Base-by-base conservation (phyloP, 331 rosid genomes). In the Ulmus americana region DNA sequence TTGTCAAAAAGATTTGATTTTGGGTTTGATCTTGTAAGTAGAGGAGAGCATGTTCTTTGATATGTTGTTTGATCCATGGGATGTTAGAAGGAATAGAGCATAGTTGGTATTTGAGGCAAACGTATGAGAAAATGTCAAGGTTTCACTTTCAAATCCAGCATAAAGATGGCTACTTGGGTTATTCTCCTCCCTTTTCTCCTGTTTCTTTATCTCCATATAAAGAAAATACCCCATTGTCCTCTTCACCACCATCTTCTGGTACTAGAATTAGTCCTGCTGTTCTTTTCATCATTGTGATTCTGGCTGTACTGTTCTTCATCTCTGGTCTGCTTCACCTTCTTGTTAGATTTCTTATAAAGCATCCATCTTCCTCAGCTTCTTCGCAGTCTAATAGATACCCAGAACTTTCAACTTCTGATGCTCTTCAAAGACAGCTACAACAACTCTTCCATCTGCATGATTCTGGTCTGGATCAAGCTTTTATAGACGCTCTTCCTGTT, bases 391-490 rank as follows among this genome's bases (percentile, higher is more conserved):
- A 80, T 54, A 70, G 94, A 67, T 71, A 79, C 70, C 95, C 86
- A 5, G 97, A 89, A 47, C 79, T 86, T 69, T 83, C 97, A 12
- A 80, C 82, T 70, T 80, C 95, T 41, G 98, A 94, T 81, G 91
- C 86, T 55, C 95, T 92, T 28, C 98, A 94, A 65, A 85, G 98
- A 60, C 98, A 92, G 78, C 86, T 92, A 0, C 98, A 92, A 58
- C 98, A 92, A 63, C 97, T 91, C 39, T 91, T 91, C 68, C 97
- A 94, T 53, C 95, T 89, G 10, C 98, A 94, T 70, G 98, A 94
- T 60, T 94, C 98, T n/a, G 98, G 98, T 39, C 70, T 94, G 44
- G 98, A 94, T 84, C 98, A 94, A 61, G 91, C 97, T 63, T 94
- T 87, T 70, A 94, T 94, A 53, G 98, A 94, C 53, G 98, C 98